Evolutionary conservation across 2,329 filamentous ascomycete genomes (phyloP).

Genomic region (Penicillium sp.): DNA sequence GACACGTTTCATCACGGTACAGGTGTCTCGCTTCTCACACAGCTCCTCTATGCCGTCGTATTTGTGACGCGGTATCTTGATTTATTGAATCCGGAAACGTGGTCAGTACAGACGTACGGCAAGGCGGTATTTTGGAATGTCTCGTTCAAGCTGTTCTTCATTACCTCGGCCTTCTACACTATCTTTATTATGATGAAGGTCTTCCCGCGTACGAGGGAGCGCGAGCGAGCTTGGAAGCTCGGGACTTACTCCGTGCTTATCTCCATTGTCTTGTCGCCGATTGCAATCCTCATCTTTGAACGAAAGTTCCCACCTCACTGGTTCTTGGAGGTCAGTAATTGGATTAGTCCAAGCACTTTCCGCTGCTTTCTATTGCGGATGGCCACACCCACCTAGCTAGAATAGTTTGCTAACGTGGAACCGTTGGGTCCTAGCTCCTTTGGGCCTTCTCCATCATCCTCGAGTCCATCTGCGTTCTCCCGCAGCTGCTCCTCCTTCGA

Average conservation of each 20-base stretch:
- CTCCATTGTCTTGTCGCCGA: slow-evolving; percentile 69
- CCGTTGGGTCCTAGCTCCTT: slow-evolving; percentile 60
- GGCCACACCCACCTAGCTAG: too few species aligned
- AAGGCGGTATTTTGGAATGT: slow-evolving; percentile 30
- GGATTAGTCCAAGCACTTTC: neutral
- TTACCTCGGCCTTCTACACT: slow-evolving; percentile 81
- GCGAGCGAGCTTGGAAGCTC: slow-evolving; percentile 92
- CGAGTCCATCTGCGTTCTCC: slow-evolving; percentile 87
- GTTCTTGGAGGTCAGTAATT: slow-evolving; percentile 46
- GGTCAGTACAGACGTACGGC: slow-evolving; percentile 15
- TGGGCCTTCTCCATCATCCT: slow-evolving; percentile 91
- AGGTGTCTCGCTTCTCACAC: slow-evolving; percentile 88
- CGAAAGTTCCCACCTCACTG: slow-evolving; percentile 49
- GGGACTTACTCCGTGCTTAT: slow-evolving; percentile 70
- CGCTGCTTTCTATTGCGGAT: neutral
- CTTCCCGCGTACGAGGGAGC: slow-evolving; percentile 84
- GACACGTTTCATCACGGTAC: slow-evolving; percentile 20
- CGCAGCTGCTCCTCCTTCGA: slow-evolving; percentile 86
- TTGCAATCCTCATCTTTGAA: slow-evolving; percentile 72
- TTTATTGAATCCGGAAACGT: slow-evolving; percentile 60
- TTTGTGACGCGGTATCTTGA: slow-evolving; percentile 88
- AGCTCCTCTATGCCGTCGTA: slow-evolving; percentile 82
- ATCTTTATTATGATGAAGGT: slow-evolving; percentile 84
- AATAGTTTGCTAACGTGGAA: neutral
- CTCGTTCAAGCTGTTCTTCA: slow-evolving; percentile 90